Conservation (phyloP, 2,329 filamentous ascomycete genomes). For the Dactylonectria macrodidyma region DNA sequence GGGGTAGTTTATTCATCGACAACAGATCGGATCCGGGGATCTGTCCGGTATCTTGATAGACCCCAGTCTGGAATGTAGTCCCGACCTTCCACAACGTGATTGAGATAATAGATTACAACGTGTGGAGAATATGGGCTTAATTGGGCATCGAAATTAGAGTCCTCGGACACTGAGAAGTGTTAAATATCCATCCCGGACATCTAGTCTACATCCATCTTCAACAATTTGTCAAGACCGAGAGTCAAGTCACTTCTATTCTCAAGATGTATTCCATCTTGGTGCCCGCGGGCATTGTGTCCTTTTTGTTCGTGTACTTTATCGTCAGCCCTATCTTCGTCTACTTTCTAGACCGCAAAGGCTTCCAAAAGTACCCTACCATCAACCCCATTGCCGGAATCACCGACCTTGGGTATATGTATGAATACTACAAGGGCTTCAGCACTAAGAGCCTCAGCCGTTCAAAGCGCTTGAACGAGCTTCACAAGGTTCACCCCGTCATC, state of each 20-base stretch:
- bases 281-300: conserved; percentile 13
- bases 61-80: conserved; percentile 18
- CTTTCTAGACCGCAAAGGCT: conserved; percentile 54
- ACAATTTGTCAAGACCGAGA: no score
- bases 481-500: conserved; percentile 57
- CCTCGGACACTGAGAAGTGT: neutral
- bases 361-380: conserved; percentile 42
- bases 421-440: conserved; percentile 50
- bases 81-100: conserved; percentile 16
- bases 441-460: conserved; percentile 46
- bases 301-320: conserved; percentile 33
- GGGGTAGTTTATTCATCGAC: no score
- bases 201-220: no score
- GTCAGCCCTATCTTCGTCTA: conserved; percentile 34
- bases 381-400: conserved; percentile 40
- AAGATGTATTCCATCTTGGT: conserved; percentile 40
- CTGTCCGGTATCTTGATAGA: neutral
- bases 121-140: neutral
- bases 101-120: neutral
- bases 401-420: conserved; percentile 39
- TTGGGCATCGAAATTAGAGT: conserved; percentile 4
- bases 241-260: neutral
- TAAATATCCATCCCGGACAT: conserved; percentile 13
- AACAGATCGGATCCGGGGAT: no score
- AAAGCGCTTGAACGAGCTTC: conserved; percentile 63